phyloP scores from a whole-genome alignment of 371 early-diverging fungal genomes.

The Mucor plumbeus region DNA sequence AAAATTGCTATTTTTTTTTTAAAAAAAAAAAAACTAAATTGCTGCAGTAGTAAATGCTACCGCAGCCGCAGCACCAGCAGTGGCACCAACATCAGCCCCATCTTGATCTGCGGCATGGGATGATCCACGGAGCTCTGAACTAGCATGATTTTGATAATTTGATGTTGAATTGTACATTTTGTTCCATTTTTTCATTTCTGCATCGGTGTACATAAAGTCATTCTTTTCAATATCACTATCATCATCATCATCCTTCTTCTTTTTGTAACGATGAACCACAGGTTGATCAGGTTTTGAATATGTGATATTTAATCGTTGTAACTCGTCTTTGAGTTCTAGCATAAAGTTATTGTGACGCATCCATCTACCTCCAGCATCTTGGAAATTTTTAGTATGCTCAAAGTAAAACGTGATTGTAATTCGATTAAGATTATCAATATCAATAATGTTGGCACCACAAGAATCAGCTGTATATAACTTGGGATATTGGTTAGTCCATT shows the following conservation, averaged over 20 bases:
- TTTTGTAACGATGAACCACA: conserved; percentile 18
- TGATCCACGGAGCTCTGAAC: neutral
- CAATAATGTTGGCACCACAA: conserved; percentile 33
- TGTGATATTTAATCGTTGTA: conserved; percentile 59
- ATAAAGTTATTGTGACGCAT: conserved; percentile 66
- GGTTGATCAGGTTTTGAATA: conserved; percentile 52
- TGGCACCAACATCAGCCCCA: neutral
- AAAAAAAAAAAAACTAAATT: neutral
- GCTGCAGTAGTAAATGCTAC: conserved; percentile 21
- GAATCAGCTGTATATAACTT: conserved; percentile 32
- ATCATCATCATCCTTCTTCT: neutral
- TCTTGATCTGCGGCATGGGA: neutral
- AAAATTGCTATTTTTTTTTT: no score
- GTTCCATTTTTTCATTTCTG: neutral
- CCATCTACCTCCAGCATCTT: conserved; percentile 68
- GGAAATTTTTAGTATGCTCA: conserved; percentile 75
- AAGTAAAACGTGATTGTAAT: conserved; percentile 47
- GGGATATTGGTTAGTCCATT: conserved; percentile 49
- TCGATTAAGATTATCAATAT: conserved; percentile 41
- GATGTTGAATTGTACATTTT: neutral
- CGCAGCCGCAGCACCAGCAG: conserved; percentile 29
- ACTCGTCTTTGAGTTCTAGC: conserved; percentile 61
- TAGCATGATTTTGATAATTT: neutral
- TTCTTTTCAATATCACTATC: neutral
- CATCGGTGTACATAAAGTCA: neutral